A percentile compares a stretch with the other conserved stretches of the same genome.
Conservation (phyloP, 2,329 filamentous ascomycete genomes). For the Raffaelea arxii region DNA sequence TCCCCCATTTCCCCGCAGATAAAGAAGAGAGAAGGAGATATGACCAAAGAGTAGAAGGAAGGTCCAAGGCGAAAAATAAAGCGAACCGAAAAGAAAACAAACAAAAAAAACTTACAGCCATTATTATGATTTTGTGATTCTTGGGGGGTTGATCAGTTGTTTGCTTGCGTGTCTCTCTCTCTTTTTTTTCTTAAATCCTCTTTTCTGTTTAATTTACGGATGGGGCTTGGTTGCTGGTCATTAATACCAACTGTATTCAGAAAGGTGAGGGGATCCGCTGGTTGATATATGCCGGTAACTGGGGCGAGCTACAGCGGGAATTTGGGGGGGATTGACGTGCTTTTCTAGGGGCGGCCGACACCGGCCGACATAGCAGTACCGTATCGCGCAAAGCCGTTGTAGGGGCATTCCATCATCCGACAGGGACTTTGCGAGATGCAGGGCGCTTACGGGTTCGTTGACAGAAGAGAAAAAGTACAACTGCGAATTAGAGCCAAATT, state of each 20-base stretch:
- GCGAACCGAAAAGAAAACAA: not conserved
- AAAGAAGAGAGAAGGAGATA: not conserved
- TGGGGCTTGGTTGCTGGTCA: no score
- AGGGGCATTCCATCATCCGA: constrained; percentile 6
- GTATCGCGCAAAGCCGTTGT: not conserved
- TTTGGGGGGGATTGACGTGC: no score
- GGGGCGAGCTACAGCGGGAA: no score
- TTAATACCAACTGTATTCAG: no score
- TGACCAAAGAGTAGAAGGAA: not conserved
- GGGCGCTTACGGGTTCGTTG: no score
- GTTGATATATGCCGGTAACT: no score
- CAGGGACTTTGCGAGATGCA: constrained; percentile 1
- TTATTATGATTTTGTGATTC: not conserved
- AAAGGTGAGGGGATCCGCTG: no score
- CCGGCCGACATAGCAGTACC: not conserved
- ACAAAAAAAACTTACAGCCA: not conserved
- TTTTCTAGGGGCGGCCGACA: not conserved
- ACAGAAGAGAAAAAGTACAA: not conserved
- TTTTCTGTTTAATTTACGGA: no score
- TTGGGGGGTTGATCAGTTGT: not conserved
- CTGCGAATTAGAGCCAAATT: no score
- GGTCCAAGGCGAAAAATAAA: constrained; percentile 1
- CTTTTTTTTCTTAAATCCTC: no score
- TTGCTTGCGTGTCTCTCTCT: no score
- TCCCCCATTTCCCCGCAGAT: not conserved